Percentiles rank a stretch among this genome's conserved stretches.
Evolutionary conservation across 2,329 filamentous ascomycete genomes (phyloP).

Genomic region (Ophioceras dolichostomum): DNA sequence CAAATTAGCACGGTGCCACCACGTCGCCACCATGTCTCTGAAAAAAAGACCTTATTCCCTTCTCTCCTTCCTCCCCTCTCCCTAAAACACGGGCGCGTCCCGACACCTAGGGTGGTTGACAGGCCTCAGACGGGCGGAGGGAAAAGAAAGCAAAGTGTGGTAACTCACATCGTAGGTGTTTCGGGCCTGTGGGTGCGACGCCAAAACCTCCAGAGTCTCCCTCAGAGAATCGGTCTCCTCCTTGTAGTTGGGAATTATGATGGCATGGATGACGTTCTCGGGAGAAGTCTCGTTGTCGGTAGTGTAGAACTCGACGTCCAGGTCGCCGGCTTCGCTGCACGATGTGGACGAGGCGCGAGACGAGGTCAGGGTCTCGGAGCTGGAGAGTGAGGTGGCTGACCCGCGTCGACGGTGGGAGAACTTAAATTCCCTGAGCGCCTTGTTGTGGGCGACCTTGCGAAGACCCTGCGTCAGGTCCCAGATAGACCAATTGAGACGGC

Average conservation of each 20-base stretch:
- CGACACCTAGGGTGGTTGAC: no score
- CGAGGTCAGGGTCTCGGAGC: conserved; percentile 39
- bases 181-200: conserved; percentile 51
- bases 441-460: conserved; percentile 29
- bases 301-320: conserved; percentile 29
- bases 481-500: conserved; percentile 49
- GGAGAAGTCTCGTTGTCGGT: conserved; percentile 28
- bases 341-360: conserved; percentile 33
- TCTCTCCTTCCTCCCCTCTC: no score
- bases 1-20: neutral
- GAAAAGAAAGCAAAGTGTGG: neutral
- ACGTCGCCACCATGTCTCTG: neutral
- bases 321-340: conserved; percentile 38
- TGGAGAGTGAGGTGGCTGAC: conserved; percentile 42
- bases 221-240: conserved; percentile 57
- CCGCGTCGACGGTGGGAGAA: conserved; percentile 33
- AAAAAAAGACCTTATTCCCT: no score
- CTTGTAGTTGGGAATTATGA: conserved; percentile 64
- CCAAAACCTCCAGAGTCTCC: conserved; percentile 57
- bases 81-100: no score
- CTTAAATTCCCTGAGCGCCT: conserved; percentile 33
- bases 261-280: conserved; percentile 47
- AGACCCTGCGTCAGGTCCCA: conserved; percentile 42
- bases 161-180: conserved; percentile 56
- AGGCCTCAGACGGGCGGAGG: no score